Percentiles rank a stretch among this genome's conserved stretches.
phyloP scores from a whole-genome alignment of 306 rosid species.

The Glycine tomentella region DNA sequence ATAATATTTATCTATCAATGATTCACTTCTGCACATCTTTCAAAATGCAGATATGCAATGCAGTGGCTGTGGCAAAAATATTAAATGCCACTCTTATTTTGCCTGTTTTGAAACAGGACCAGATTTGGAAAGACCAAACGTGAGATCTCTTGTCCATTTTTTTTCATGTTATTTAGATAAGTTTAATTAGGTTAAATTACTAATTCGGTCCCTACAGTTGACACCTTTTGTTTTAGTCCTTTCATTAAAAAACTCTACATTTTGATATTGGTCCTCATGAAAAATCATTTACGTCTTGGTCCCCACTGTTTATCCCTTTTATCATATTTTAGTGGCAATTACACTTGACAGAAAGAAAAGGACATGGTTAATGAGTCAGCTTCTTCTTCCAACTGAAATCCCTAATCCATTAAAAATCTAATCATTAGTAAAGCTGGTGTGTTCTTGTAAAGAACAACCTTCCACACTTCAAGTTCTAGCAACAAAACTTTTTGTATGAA shows the following conservation, averaged over 20 bases:
- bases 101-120: conserved; percentile 98
- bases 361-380: not conserved
- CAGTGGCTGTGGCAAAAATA: conserved; percentile 98
- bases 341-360: not conserved
- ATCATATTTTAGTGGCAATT: not conserved
- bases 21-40: conserved; percentile 36
- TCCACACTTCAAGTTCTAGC: not conserved
- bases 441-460: not conserved
- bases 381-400: not conserved
- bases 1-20: conserved; percentile 33
- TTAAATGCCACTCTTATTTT: conserved; percentile 96
- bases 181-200: conserved; percentile 19
- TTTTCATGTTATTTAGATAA: conserved; percentile 34
- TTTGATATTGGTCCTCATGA: not conserved
- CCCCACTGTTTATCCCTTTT: not conserved
- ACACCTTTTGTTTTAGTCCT: not conserved
- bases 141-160: conserved; percentile 57
- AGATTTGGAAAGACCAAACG: conserved; percentile 99
- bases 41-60: conserved; percentile 93
- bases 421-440: not conserved
- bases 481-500: not conserved
- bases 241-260: not conserved
- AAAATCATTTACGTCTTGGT: not conserved
- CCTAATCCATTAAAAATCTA: not conserved
- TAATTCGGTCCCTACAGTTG: not conserved